These are phyloP conservation scores for Margaritispora aquatica DNA, from an alignment of 495 filamentous ascomycete genomes.

Conservation along the genomic window DNA sequence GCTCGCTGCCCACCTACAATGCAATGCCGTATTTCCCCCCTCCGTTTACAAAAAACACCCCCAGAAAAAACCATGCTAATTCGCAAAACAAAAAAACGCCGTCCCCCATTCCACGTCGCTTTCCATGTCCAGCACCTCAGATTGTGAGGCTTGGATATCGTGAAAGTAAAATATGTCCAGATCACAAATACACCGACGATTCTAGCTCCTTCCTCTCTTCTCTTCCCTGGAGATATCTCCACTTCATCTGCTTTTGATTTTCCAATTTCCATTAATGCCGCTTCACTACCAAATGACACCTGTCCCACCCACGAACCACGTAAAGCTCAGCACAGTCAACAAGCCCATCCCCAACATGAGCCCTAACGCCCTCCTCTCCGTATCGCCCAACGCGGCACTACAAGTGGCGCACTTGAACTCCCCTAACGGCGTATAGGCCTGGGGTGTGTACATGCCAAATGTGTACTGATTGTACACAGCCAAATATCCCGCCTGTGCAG, in stretches of 20 bases:
- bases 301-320: conserved; percentile 76
- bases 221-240: not conserved
- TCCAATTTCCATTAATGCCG: too few species aligned
- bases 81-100: too few species aligned
- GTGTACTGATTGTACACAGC: conserved; percentile 51
- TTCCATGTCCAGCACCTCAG: too few species aligned
- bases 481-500: conserved; percentile 67
- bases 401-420: conserved; percentile 65
- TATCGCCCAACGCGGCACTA: conserved; percentile 57
- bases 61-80: too few species aligned
- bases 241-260: too few species aligned
- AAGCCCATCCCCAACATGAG: conserved; percentile 68
- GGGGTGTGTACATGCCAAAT: conserved; percentile 79
- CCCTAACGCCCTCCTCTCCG: conserved; percentile 61
- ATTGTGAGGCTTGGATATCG: too few species aligned
- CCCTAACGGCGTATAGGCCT: conserved; percentile 54
- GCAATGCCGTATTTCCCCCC: too few species aligned
- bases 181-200: too few species aligned
- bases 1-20: too few species aligned
- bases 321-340: conserved; percentile 76
- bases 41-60: too few species aligned
- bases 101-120: too few species aligned
- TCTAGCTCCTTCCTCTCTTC: not conserved
- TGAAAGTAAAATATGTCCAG: too few species aligned
- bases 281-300: conserved; percentile 48